phyloP scores from a whole-genome alignment of 2,329 filamentous ascomycete species.

The Huntiella decipiens region DNA sequence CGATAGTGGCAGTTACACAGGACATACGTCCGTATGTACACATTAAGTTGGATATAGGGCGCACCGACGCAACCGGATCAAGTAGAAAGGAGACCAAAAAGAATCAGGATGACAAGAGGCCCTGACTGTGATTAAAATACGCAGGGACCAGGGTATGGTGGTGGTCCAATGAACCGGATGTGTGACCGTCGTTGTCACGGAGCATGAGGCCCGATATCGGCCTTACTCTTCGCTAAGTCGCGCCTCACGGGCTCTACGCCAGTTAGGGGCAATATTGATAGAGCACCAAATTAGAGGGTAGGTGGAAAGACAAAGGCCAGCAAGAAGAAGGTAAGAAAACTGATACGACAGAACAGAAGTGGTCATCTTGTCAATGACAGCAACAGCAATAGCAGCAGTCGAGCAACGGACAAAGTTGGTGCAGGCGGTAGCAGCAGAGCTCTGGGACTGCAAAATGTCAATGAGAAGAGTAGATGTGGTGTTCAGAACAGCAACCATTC shows the following conservation, averaged over 20 bases:
- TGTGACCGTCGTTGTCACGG: too few species aligned
- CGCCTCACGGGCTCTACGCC: slow-evolving; percentile 10
- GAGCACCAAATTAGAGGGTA: slow-evolving; percentile 14
- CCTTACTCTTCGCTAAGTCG: background rate
- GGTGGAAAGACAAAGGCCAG: slow-evolving; percentile 12
- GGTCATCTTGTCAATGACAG: slow-evolving; percentile 16
- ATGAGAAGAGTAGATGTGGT: slow-evolving; percentile 18
- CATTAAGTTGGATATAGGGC: too few species aligned
- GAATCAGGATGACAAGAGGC: too few species aligned
- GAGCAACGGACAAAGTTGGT: slow-evolving; percentile 18
- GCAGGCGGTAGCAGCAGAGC: slow-evolving; percentile 17
- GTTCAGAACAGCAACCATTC: slow-evolving; percentile 17
- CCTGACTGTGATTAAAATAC: too few species aligned
- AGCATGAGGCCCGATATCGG: too few species aligned
- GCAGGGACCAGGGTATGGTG: too few species aligned
- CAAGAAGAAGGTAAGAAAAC: slow-evolving; percentile 14
- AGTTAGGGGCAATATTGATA: slow-evolving; percentile 14
- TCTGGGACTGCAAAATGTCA: slow-evolving; percentile 16
- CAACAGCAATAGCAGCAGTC: slow-evolving; percentile 15
- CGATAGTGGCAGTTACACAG: too few species aligned
- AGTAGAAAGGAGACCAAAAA: too few species aligned
- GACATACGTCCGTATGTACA: too few species aligned
- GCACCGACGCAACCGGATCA: too few species aligned
- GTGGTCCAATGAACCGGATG: too few species aligned
- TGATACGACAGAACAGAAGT: slow-evolving; percentile 11